Evolutionary conservation across 2,329 filamentous ascomycete species (phyloP).

Genomic region (Hymenoscyphus albidus): DNA sequence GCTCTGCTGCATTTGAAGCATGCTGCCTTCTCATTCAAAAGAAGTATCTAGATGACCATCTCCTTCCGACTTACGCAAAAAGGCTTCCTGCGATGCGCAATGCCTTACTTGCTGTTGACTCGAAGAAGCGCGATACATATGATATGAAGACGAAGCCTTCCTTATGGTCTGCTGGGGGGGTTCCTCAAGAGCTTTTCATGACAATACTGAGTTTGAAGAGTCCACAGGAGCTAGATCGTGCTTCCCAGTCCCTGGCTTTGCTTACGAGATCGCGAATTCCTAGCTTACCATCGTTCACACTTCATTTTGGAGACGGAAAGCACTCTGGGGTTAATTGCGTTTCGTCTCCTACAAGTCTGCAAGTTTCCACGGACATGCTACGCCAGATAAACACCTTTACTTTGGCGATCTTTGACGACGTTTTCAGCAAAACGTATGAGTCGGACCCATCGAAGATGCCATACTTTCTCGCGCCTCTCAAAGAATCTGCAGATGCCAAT

Average conservation of each 20-base stretch:
- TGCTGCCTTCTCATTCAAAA: slow-evolving; percentile 66
- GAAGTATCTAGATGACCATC: slow-evolving; percentile 66
- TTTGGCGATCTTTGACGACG: slow-evolving; percentile 69
- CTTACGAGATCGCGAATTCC: slow-evolving; percentile 66
- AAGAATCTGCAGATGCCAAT: slow-evolving; percentile 9
- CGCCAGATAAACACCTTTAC: slow-evolving; percentile 67
- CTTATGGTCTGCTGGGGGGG: slow-evolving; percentile 58
- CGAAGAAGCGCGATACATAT: slow-evolving; percentile 71
- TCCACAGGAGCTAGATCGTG: slow-evolving; percentile 52
- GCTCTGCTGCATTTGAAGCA: slow-evolving; percentile 81
- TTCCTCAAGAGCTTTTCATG: slow-evolving; percentile 54
- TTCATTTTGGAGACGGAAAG: slow-evolving; percentile 66
- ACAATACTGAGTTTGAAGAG: slow-evolving; percentile 57
- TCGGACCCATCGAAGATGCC: slow-evolving; percentile 60
- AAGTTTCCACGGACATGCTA: slow-evolving; percentile 43
- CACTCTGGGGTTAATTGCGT: slow-evolving; percentile 55
- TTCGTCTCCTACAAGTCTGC: slow-evolving; percentile 42
- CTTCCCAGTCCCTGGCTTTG: slow-evolving; percentile 63
- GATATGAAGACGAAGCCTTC: slow-evolving; percentile 74
- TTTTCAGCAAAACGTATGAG: slow-evolving; percentile 86
- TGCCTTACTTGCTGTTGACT: slow-evolving; percentile 74
- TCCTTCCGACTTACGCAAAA: slow-evolving; percentile 71
- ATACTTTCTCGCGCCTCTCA: slow-evolving; percentile 74
- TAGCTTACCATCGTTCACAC: slow-evolving; percentile 59
- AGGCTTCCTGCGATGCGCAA: slow-evolving; percentile 80